Evolutionary conservation across 306 rosid species (phyloP), one percentile per base, ranked within the genome.

Genomic region (Geum urbanum): DNA sequence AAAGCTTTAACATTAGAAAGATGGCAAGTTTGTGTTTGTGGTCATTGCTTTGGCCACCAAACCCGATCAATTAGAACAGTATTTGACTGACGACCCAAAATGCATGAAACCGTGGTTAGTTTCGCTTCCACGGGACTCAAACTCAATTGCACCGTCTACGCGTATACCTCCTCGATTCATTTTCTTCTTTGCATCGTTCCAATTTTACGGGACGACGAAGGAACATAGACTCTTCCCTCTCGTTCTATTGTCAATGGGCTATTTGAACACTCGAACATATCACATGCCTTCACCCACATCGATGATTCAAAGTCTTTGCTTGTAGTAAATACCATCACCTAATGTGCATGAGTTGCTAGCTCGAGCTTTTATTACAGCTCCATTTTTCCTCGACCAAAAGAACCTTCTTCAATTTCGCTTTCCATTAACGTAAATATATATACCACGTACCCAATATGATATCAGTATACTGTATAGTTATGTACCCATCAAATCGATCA

Each of bases 11-110:
- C 35, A 11, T 55, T 22, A 32, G 37, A 32, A 32, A 32, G 37
- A 32, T 3, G n/a, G n/a, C n/a, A 32, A 1, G 37, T 10, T 10
- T 7, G 16, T 20, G 35, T 37, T 40, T 51, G 71, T 10, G 37
- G 72, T 67, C 13, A 0, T 12, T 10, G 62, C 57, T 68, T 52
- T 11, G 62, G 61, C 72, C 72, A 68, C 37, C 39, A 6, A 39
- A 50, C 72, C 7, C 43, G 32, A 9, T 27, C 32, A 32, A 8
- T 7, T 18, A 15, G 35, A 11, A 18, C 7, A 8, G 9, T 18
- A 14, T 0, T 49, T 54, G 37, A 32, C 37, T 10, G 62, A 54
- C 61, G 22, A 55, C 14, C 63, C 43, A 4, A 32, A 14, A 15
- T 35, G 27, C 27, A 24, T 24, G 8, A 9, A 13, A 59, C 37